Conservation (phyloP, 768 basidiomycete species). For the Roridomyces roridus region DNA sequence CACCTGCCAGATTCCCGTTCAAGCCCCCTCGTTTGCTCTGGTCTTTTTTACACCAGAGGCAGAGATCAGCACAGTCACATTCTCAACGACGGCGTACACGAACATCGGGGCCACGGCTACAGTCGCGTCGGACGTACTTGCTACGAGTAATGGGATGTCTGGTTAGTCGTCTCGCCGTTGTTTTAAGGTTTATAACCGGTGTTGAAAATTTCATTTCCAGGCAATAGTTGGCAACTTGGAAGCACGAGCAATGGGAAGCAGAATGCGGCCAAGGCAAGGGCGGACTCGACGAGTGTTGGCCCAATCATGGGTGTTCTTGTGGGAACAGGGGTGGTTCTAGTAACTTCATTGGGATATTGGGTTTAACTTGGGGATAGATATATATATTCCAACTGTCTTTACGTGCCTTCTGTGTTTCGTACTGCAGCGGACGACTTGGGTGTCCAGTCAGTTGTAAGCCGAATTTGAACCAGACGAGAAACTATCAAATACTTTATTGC, state of each 20-base stretch:
- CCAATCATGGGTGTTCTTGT: neutral
- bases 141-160: slow-evolving; percentile 21
- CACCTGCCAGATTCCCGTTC: slow-evolving; percentile 31
- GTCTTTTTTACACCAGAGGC: slow-evolving; percentile 28
- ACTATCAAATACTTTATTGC: no score
- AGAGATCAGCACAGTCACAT: slow-evolving; percentile 13
- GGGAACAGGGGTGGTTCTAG: neutral
- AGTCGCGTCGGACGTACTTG: slow-evolving; percentile 11
- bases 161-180: no score
- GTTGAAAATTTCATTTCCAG: no score
- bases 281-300: neutral
- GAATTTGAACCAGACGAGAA: no score
- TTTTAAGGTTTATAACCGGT: no score
- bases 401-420: no score
- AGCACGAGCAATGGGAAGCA: slow-evolving; percentile 16
- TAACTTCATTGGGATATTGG: no score
- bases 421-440: no score
- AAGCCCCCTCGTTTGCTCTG: slow-evolving; percentile 35
- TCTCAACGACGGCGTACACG: slow-evolving; percentile 15
- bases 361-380: no score
- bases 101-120: slow-evolving; percentile 10
- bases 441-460: no score
- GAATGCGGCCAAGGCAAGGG: neutral
- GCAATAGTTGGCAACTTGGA: slow-evolving; percentile 15
- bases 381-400: no score